A percentile compares a stretch with the other conserved stretches of the same genome.
phyloP scores from a whole-genome alignment of 2,329 filamentous ascomycete species.

The Hysterium pulicare region DNA sequence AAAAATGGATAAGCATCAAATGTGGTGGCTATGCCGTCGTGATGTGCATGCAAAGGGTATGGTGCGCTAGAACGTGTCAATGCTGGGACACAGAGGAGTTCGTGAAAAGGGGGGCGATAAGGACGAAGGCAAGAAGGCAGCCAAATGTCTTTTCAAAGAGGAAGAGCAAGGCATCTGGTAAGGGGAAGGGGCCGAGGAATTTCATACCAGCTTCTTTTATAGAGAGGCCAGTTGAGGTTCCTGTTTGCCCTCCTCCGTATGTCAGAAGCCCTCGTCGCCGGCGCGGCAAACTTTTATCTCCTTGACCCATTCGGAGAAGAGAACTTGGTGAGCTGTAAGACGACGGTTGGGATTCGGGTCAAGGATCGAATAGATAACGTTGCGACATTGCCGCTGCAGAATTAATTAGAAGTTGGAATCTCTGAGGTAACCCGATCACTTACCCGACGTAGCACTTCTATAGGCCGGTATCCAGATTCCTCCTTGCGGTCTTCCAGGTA shows the following conservation, averaged over 20 bases:
- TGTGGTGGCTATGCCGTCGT: constrained; percentile 33
- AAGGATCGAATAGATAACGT: constrained; percentile 97
- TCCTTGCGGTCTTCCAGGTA: constrained; percentile 91
- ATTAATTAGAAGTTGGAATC: constrained; percentile 14
- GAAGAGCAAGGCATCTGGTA: not conserved
- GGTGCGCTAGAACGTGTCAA: constrained; percentile 29
- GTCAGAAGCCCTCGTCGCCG: constrained; percentile 86
- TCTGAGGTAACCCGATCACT: constrained; percentile 39
- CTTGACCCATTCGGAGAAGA: constrained; percentile 98
- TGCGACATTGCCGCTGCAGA: constrained; percentile 83
- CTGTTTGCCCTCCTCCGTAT: constrained; percentile 6
- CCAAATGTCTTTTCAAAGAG: constrained; percentile 18
- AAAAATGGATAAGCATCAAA: not conserved
- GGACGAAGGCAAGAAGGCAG: constrained; percentile 7
- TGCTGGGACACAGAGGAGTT: constrained; percentile 24
- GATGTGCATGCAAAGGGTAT: constrained; percentile 36
- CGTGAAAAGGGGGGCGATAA: constrained; percentile 7
- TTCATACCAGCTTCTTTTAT: constrained; percentile 5
- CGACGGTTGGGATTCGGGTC: constrained; percentile 90
- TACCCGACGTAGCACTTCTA: constrained; percentile 92
- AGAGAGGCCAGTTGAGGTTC: constrained; percentile 4
- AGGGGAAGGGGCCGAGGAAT: constrained; percentile 7
- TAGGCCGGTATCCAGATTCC: constrained; percentile 93
- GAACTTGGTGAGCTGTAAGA: constrained; percentile 91
- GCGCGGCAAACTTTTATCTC: constrained; percentile 97